phyloP scores from a whole-genome alignment of 1,284 basidiomycete genomes.

The Ceratobasidium sp. region DNA sequence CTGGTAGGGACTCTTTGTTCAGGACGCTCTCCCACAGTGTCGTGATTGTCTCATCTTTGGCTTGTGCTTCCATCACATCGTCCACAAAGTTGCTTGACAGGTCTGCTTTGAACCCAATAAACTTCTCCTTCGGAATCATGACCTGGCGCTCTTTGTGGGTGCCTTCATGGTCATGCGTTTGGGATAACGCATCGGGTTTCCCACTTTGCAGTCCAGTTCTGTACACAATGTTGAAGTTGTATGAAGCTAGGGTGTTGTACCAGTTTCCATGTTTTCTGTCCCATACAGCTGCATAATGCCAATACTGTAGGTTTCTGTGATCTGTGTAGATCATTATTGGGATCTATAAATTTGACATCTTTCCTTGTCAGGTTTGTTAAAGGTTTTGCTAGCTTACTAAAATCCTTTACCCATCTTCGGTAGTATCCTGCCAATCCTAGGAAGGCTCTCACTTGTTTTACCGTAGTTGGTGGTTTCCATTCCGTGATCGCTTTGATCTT shows the following conservation, averaged over 20 bases:
- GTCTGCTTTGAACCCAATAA: not conserved
- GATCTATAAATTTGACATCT: slow-evolving; percentile 41
- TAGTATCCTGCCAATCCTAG: slow-evolving; percentile 56
- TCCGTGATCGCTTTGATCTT: slow-evolving; percentile 54
- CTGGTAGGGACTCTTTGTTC: not conserved
- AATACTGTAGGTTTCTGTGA: slow-evolving; percentile 3
- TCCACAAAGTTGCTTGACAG: not conserved
- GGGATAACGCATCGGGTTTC: slow-evolving; percentile 53
- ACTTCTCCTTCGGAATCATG: slow-evolving; percentile 5
- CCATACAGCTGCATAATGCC: slow-evolving; percentile 50
- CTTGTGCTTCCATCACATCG: not conserved
- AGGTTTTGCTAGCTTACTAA: slow-evolving; percentile 52
- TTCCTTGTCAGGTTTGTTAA: slow-evolving; percentile 52
- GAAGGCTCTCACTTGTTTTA: slow-evolving; percentile 54
- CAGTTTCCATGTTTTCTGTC: slow-evolving; percentile 48
- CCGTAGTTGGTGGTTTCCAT: slow-evolving; percentile 54
- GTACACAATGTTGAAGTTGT: not conserved
- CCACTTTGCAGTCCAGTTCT: not conserved
- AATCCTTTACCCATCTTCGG: slow-evolving; percentile 43
- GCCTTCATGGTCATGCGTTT: slow-evolving; percentile 47
- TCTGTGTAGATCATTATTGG: slow-evolving; percentile 32
- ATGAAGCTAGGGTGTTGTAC: not conserved
- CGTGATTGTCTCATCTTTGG: not conserved
- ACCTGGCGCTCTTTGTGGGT: not conserved
- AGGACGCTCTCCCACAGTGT: not conserved